These are phyloP conservation scores for Cucumis cinereus DNA, from an alignment of 306 rosid species.

Conservation along the genomic window DNA sequence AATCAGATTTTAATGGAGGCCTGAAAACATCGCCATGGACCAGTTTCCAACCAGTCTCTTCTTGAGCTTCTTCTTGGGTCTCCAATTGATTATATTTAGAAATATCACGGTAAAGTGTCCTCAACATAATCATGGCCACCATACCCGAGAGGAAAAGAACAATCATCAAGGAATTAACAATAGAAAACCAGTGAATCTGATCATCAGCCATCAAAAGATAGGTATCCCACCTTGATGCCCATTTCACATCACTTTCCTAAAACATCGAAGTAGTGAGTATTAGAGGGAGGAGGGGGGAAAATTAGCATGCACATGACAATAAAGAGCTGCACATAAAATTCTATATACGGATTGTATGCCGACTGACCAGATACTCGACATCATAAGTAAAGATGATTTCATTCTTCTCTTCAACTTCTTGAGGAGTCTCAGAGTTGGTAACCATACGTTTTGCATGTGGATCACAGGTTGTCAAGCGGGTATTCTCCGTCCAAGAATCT, in stretches of 20 bases:
- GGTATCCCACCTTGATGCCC: conserved; percentile 98
- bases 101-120: conserved; percentile 92
- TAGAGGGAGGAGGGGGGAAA: not conserved
- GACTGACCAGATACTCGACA: conserved; percentile 77
- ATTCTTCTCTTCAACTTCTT: conserved; percentile 73
- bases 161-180: conserved; percentile 76
- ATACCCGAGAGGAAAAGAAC: conserved; percentile 85
- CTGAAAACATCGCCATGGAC: conserved; percentile 84
- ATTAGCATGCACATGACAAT: not conserved
- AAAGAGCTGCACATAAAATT: not conserved
- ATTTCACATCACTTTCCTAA: conserved; percentile 81
- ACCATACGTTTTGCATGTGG: conserved; percentile 58
- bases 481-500: conserved; percentile 44
- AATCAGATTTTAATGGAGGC: conserved; percentile 62
- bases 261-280: conserved; percentile 7
- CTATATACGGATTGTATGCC: not conserved
- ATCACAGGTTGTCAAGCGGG: conserved; percentile 65
- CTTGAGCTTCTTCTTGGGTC: conserved; percentile 90
- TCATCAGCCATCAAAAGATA: conserved; percentile 95
- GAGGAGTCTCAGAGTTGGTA: conserved; percentile 64
- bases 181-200: conserved; percentile 96
- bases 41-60: conserved; percentile 90
- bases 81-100: conserved; percentile 84
- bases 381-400: conserved; percentile 80
- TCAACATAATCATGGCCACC: conserved; percentile 96